Percentiles rank a stretch among this genome's conserved stretches.
phyloP scores from a whole-genome alignment of 805 yeast species.

The Kodamaea hsintzibuensis region DNA sequence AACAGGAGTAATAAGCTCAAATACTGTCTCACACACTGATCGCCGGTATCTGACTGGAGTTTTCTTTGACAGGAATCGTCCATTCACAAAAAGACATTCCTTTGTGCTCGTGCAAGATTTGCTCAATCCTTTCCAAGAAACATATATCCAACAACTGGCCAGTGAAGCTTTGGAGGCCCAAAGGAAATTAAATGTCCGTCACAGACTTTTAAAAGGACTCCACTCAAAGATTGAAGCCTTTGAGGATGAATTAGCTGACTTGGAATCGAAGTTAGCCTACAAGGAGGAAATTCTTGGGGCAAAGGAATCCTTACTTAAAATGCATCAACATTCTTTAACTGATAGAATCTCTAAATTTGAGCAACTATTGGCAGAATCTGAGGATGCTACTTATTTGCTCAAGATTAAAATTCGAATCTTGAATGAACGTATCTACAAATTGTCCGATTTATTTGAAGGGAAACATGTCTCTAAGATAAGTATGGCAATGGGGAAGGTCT shows the following conservation, averaged over 20 bases:
- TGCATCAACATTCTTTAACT: neutral
- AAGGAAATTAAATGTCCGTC: neutral
- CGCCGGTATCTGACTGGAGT: neutral
- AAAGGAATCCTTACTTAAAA: neutral
- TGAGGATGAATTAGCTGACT: neutral
- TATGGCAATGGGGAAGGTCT: neutral
- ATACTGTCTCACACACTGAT: neutral
- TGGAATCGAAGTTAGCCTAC: neutral
- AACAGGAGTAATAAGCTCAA: neutral
- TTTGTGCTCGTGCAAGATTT: neutral
- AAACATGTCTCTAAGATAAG: neutral
- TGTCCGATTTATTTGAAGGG: neutral
- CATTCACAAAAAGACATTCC: neutral
- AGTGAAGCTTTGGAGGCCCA: neutral
- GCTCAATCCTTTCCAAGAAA: neutral
- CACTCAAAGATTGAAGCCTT: neutral
- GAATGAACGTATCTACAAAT: neutral
- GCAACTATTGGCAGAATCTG: neutral
- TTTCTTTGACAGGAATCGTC: neutral
- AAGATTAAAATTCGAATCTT: neutral
- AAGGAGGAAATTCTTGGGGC: slow-evolving; percentile 3
- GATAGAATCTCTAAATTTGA: neutral
- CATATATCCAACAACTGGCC: neutral
- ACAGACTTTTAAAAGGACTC: neutral
- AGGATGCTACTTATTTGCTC: neutral